Evolutionary conservation across 257 asterid species (phyloP), one percentile per base, ranked within the genome.

Genomic region (Anisodus tanguticus): DNA sequence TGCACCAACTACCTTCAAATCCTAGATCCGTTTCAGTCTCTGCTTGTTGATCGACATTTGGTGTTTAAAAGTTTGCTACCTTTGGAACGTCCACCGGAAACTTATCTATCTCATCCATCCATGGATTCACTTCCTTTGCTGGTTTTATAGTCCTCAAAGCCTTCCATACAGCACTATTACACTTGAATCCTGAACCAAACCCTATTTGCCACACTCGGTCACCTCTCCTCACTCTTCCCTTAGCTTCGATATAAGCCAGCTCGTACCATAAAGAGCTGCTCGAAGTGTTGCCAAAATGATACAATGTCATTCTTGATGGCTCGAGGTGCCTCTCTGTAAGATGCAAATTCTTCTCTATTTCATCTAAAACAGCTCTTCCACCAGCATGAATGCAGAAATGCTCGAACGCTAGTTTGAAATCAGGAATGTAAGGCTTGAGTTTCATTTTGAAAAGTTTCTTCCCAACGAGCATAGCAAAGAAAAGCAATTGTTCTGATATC

Each of bases 331-430:
- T 86, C 43, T 88, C 89, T 15, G 89, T 86, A 22, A 86, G 80
- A 58, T 88, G 84, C 83, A 88, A 77, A 58, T 88, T 88, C 83
- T 88, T 88, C 89, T 88, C 91, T 55, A 88, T 54, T 80, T 88
- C 91, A 88, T 88, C 91, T 9, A 88, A 82, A 49, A 88, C 91
- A 37, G 89, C 91, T 80, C 89, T 88, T 54, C 91, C 91, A 68
- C 91, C 91, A 54, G 91, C 91, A 86, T 88, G 91, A 69, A 88
- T 86, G 84, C 91, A 88, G 87, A 88, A 88, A 87, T 88, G 91
- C 81, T 88, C 89, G 37, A 88, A 88, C 1, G 91, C 91, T 43
- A 88, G 88, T 55, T 86, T 88, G 55, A 88, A 88, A 51, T 88
- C 87, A 6, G 91, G 91, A 15, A 88, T 88, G 16, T 88, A 88